A percentile compares a stretch with the other conserved stretches of the same genome.
These are phyloP conservation scores for Achlya hypogyna DNA, from an alignment of 352 stramenopile genomes.

Conservation along the genomic window DNA sequence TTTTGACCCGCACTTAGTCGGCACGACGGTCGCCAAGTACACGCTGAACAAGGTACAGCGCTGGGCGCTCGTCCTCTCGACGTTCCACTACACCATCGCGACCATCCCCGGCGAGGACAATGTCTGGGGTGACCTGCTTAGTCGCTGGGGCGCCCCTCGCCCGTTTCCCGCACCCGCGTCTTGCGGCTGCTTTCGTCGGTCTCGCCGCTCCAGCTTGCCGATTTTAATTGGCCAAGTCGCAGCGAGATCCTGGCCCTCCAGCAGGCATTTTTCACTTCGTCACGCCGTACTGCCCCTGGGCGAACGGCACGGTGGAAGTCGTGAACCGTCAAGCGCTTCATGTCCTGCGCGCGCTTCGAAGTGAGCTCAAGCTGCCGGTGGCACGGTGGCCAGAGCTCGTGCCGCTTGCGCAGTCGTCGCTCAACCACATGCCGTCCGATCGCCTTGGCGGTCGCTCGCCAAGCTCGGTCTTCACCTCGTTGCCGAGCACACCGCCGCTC, in stretches of 20 bases:
- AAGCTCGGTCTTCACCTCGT: too few species aligned
- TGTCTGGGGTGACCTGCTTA: conserved; percentile 17
- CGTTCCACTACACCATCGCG: conserved; percentile 15
- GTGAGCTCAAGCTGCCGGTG: conserved; percentile 24
- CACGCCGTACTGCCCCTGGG: conserved; percentile 29
- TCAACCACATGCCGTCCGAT: conserved; percentile 23
- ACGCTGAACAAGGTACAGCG: conserved; percentile 17
- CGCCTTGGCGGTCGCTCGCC: conserved; percentile 24
- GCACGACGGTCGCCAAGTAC: conserved; percentile 3
- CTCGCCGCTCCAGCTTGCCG: too few species aligned
- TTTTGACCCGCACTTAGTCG: conserved; percentile 20
- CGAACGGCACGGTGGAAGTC: conserved; percentile 32
- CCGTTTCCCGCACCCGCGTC: too few species aligned
- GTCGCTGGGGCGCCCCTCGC: background rate
- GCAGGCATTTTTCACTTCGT: too few species aligned
- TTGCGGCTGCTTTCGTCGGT: too few species aligned
- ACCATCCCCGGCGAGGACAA: conserved; percentile 10
- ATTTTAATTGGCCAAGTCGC: too few species aligned
- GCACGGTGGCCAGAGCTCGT: too few species aligned
- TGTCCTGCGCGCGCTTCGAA: conserved; percentile 19
- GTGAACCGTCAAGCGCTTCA: conserved; percentile 25
- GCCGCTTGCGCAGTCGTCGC: conserved; percentile 18
- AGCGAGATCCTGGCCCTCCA: too few species aligned
- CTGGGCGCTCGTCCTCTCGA: background rate
- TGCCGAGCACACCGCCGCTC: conserved; percentile 15